Base-by-base conservation (phyloP, 805 yeast species). In the Candida ulmi region DNA sequence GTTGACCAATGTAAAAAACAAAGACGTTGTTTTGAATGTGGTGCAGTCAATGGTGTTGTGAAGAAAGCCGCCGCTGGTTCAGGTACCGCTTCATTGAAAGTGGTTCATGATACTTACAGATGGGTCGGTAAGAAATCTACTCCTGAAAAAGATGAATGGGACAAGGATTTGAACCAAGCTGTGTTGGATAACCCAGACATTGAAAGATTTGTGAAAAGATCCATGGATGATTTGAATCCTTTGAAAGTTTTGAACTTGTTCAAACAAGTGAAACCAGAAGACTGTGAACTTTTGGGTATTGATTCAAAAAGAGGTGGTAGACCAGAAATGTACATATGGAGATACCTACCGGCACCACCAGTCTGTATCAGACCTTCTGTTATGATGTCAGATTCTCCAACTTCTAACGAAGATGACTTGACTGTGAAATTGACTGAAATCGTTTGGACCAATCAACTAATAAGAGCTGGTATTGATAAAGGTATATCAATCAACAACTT, bases 321-420 rank as follows among this genome's bases (percentile, higher is more conserved):
- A 49, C 99, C 98, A 5, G 98, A 91, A 63, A 87, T 84, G 73
- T 93, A 90, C 60, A 78, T 93, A 30, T 93, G 99, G 99, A 77
- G 95, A 57, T 93, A 90, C 58, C 72, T 93, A 39, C 99, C 99
- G 0, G 98, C 98, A 0, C 99, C 99, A 1, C 99, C 99, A 0
- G 97, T 95, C 16, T 93, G 99, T 71, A 93, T 93, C 40, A 78
- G 99, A 50, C 99, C 99, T 3, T 90, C 98, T 5, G 98, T 93
- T 24, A 71, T 80, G 68, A 88, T 87, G 90, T 88, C 86, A 58
- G 95, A 85, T 49, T 75, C 82, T 6, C 78, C 84, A 19, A 93
- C 95, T 25, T 83, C 95, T 16, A 93, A 93, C 63, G 99, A 93
- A 66, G 99, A 93, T 64, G 99, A 95, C 64, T 69, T 93, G 48